These are phyloP conservation scores for Monilinia fructicola DNA, from an alignment of 2,329 filamentous ascomycete genomes.

Conservation along the genomic window DNA sequence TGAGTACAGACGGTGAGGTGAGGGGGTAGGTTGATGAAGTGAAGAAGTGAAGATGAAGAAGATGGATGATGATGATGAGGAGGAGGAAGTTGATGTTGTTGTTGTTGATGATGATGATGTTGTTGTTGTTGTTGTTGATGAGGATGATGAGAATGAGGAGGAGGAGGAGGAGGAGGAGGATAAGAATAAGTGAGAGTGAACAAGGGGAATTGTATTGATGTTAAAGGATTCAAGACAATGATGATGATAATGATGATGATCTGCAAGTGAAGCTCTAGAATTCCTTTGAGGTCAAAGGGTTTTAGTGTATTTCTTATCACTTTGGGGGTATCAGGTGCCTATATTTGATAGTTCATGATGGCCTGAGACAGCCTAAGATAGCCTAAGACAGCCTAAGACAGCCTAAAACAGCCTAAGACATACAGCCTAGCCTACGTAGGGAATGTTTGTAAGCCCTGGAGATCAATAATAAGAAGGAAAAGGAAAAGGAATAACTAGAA, in stretches of 20 bases:
- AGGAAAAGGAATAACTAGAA: no score
- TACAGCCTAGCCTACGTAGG: background rate
- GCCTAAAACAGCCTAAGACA: background rate
- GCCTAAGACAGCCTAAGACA: background rate
- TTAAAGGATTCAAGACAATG: no score
- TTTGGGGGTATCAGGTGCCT: conserved; percentile 12
- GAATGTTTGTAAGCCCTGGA: background rate
- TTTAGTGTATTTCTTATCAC: background rate
- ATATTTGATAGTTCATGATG: background rate
- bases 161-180: no score
- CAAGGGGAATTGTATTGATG: no score
- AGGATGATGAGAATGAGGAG: no score
- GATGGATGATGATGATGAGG: background rate
- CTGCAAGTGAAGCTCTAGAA: background rate
- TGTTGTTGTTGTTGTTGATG: no score
- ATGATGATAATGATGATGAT: no score
- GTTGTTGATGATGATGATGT: conserved; percentile 10
- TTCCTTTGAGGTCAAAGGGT: conserved; percentile 4
- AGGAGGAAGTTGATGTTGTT: background rate
- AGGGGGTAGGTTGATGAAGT: background rate
- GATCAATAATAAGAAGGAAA: background rate
- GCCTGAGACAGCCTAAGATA: background rate
- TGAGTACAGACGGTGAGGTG: background rate
- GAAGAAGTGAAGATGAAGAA: background rate
- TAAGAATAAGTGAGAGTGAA: no score